A percentile compares a stretch with the other conserved stretches of the same genome.
These are phyloP conservation scores for Tricholoma sp. DNA, from an alignment of 768 basidiomycete genomes.

Conservation along the genomic window DNA sequence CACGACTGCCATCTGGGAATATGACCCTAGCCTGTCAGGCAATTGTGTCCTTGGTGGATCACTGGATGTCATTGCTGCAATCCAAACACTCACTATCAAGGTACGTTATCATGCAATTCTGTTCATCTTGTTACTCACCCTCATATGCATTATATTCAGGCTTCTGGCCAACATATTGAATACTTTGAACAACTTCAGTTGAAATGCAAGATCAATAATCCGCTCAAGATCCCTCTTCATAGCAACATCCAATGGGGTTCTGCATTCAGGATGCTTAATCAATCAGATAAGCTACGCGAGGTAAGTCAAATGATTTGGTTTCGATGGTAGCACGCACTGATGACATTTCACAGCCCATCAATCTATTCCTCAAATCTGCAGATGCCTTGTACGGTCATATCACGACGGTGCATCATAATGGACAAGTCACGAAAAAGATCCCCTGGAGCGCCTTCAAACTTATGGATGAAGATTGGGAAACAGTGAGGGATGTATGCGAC, in stretches of 20 bases:
- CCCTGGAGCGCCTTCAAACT: conserved; percentile 7
- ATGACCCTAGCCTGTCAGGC: conserved; percentile 17
- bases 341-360: conserved; percentile 6
- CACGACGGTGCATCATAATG: conserved; percentile 1
- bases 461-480: conserved; percentile 1
- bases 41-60: conserved; percentile 14
- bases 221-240: conserved; percentile 20
- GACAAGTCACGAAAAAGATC: background rate
- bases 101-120: conserved; percentile 6
- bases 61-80: conserved; percentile 19
- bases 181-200: conserved; percentile 19
- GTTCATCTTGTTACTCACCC: too few species aligned
- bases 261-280: background rate
- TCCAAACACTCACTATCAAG: conserved; percentile 25
- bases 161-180: conserved; percentile 7
- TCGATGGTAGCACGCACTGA: too few species aligned
- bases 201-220: conserved; percentile 1
- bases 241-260: conserved; percentile 4
- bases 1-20: conserved; percentile 27
- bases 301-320: background rate
- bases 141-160: conserved; percentile 13
- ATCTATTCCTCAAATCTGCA: conserved; percentile 3
- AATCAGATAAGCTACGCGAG: background rate
- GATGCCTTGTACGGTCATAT: conserved; percentile 6
- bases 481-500: background rate